phyloP scores from a whole-genome alignment of 768 basidiomycete species.

The Exsudoporus frostii region DNA sequence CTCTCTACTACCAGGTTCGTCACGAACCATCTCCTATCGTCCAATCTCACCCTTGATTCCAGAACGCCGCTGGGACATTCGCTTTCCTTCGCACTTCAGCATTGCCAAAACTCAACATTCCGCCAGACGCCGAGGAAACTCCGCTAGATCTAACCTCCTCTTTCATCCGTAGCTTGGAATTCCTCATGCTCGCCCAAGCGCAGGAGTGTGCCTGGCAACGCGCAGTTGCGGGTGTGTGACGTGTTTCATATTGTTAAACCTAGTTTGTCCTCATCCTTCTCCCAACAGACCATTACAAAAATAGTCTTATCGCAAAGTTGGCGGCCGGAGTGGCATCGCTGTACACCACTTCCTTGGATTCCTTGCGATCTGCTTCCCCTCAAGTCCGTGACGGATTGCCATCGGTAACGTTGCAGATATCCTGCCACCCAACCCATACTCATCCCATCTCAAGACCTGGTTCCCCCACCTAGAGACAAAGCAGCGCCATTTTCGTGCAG shows the following conservation, averaged over 20 bases:
- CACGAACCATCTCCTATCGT: slow-evolving; percentile 8
- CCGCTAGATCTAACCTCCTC: slow-evolving; percentile 65
- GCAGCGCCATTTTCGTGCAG: slow-evolving; percentile 79
- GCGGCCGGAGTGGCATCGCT: slow-evolving; percentile 70
- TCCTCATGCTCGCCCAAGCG: slow-evolving; percentile 86
- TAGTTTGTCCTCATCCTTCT: neutral
- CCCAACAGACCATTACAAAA: slow-evolving; percentile 63
- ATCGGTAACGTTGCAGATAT: slow-evolving; percentile 39
- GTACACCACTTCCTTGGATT: slow-evolving; percentile 51
- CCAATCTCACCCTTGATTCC: slow-evolving; percentile 3
- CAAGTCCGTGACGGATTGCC: slow-evolving; percentile 49
- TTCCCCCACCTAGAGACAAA: slow-evolving; percentile 80
- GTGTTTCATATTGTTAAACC: neutral
- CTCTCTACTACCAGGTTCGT: slow-evolving; percentile 64
- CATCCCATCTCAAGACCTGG: slow-evolving; percentile 53
- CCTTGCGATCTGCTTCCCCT: slow-evolving; percentile 43
- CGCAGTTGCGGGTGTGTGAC: slow-evolving; percentile 67
- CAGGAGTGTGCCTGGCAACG: slow-evolving; percentile 98
- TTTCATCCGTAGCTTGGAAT: slow-evolving; percentile 62
- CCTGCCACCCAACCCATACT: neutral
- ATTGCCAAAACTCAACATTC: slow-evolving; percentile 48
- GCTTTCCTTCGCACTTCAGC: slow-evolving; percentile 54
- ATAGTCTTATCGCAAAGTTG: slow-evolving; percentile 78
- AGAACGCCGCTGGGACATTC: slow-evolving; percentile 75
- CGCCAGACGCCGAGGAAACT: slow-evolving; percentile 48